Percentiles rank a stretch among this genome's conserved stretches.
Evolutionary conservation across 2,329 filamentous ascomycete species (phyloP).

Genomic region (Neonectria ditissima): DNA sequence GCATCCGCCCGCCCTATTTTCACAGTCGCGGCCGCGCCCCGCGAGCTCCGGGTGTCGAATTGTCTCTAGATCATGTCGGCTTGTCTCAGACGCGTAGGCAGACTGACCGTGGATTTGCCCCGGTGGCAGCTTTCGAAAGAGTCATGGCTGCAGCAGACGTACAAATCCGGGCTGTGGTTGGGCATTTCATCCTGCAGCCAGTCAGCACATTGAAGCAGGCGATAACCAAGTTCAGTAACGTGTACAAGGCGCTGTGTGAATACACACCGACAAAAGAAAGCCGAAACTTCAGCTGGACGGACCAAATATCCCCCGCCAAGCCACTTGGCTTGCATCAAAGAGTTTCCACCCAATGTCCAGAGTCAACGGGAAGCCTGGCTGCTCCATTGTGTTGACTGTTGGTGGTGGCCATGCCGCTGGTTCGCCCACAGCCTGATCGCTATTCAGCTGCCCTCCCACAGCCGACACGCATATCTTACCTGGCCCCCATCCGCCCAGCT

Average conservation of each 20-base stretch:
- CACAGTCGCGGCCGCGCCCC: neutral
- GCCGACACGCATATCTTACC: neutral
- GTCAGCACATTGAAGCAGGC: neutral
- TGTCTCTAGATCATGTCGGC: neutral
- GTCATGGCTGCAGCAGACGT: neutral
- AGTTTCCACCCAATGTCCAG: neutral
- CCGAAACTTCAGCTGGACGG: neutral
- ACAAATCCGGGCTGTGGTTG: too few relatives aligned
- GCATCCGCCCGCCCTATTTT: neutral
- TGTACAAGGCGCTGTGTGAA: too few relatives aligned
- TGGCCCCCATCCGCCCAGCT: too few relatives aligned
- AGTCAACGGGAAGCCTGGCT: neutral
- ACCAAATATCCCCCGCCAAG: neutral
- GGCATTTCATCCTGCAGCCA: neutral
- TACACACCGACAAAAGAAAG: too few relatives aligned
- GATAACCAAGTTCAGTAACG: too few relatives aligned
- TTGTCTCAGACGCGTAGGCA: neutral
- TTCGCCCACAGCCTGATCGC: constrained; percentile 10
- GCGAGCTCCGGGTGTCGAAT: too few relatives aligned
- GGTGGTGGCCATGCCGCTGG: constrained; percentile 1
- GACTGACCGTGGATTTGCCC: neutral
- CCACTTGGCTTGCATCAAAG: neutral
- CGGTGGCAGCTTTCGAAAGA: neutral
- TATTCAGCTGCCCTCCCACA: constrained; percentile 1
- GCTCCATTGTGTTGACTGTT: neutral